Evolutionary conservation across 805 yeast species (phyloP), one percentile per base, ranked within the genome.

Genomic region (fission yeast (Schizosaccharomyces pombe)): DNA sequence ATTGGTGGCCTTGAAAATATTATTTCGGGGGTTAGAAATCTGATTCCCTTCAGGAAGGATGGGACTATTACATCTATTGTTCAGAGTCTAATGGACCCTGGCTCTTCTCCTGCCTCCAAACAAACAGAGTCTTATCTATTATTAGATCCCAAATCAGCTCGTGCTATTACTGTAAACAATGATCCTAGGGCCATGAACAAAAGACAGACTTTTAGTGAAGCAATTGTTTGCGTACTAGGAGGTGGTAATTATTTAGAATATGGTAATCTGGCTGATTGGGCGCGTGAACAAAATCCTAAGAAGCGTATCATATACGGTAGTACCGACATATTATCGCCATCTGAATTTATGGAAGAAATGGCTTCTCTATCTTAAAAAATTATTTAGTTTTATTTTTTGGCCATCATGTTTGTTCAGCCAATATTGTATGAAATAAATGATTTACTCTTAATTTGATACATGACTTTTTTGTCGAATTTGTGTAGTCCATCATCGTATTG

Each of bases 181-280:
- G 78, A 65, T 77, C 94, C 63, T 83, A 80, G 60, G 70, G 80
- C 9, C 85, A 84, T 47, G 16, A 43, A 43, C 65, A 78, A 78
- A 57, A 56, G 60, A 32, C 47, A 52, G n/a, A 31, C 54, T 6
- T 52, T 47, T 39, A 54, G 57, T 1, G 91, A 85, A 60, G 78
- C 93, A 1, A 70, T 85, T 53, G 94, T 91, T 22, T 91, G 91
- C 65, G 85, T 87, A 54, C 87, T 91, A 55, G 99, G 98, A 28
- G 98, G 98, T 34, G 97, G 97, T 52, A 87, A 85, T 66, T 91
- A 86, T 64, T 69, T 84, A 58, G 99, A 91, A 68, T 91, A 89
- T 64, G 93, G 87, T 57, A 89, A 89, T 63, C 74, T 91, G 62
- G 94, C 85, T 66, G 95, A 87, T 65, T 87, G 95, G 93, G 76